Evolutionary conservation across 2,329 filamentous ascomycete genomes (phyloP).

Genomic region (Hypoxylon sp.): DNA sequence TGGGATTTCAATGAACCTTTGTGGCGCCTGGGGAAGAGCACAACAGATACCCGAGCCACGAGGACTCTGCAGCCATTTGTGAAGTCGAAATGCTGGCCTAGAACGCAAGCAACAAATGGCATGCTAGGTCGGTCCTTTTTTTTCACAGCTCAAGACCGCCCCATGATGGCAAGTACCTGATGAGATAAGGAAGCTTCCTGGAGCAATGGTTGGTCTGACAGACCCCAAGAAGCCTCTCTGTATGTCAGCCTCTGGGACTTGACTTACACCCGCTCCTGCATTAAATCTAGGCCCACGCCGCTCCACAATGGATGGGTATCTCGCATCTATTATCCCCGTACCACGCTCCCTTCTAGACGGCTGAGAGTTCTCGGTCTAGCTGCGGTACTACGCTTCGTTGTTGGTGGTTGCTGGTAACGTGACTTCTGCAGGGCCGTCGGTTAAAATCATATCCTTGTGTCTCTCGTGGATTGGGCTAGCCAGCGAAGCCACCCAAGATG

Average conservation of each 20-base stretch:
- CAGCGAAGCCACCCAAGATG: conserved; percentile 18
- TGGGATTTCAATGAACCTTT: conserved; percentile 40
- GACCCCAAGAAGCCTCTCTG: conserved; percentile 32
- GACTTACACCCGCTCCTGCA: conserved; percentile 32
- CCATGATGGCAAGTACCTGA: conserved; percentile 26
- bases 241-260: conserved; percentile 39
- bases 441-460: conserved; percentile 39
- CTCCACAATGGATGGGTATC: conserved; percentile 42
- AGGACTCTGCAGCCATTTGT: conserved; percentile 36
- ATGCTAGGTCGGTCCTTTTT: conserved; percentile 45
- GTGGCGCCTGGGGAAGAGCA: conserved; percentile 24
- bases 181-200: conserved; percentile 36
- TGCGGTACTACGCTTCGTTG: conserved; percentile 34
- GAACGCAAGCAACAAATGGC: conserved; percentile 37
- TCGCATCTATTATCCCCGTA: conserved; percentile 39
- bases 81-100: conserved; percentile 40
- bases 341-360: conserved; percentile 22
- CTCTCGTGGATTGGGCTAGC: conserved; percentile 33
- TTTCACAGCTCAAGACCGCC: conserved; percentile 33
- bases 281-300: conserved; percentile 43
- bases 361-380: conserved; percentile 27
- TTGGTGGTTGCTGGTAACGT: conserved; percentile 40
- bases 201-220: conserved; percentile 25
- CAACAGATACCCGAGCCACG: conserved; percentile 34
- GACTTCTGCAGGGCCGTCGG: conserved; percentile 42